Base-by-base conservation (phyloP, 2,329 filamentous ascomycete genomes). In the Domatiomyces catenatus region DNA sequence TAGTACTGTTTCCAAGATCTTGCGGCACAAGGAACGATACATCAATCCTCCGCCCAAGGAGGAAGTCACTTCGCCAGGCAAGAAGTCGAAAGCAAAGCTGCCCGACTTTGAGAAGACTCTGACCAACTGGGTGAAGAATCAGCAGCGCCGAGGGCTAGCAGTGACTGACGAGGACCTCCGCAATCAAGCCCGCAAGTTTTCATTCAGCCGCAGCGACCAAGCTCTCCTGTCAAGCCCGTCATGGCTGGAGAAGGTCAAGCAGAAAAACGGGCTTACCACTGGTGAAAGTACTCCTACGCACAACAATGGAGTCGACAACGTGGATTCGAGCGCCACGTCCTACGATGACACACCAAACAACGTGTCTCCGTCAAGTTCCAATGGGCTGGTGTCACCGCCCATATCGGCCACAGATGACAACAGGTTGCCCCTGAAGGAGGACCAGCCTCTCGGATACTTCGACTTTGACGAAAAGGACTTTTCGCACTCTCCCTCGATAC, bases 1-100 rank as follows among this genome's bases (percentile, higher is more conserved):
- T 66, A 98, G 92, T 71, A 98, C 92, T 47, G 92, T 98, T n/a
- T 98, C 92, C 50, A 98, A 98, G 66, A 92, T 96, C 50, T 69
- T 98, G 57, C 82, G 90, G 49, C 83, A 94, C 62, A 94, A 90
- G 70, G 92, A 98, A 56, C 92, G 93, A 66, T 96, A 94, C 67
- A 76, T 96, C 15, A 84, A 83, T 62, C 80, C 80, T 49, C 56
- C 55, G 47, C 50, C 52, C 8, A 57, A 57, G 50, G 88, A 86
- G 66, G 84, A 81, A 58, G 86, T 75, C 64, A 79, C 76, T 59
- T 90, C 88, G 44, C 85, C 86, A 5, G 77, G 84, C 58, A 94
- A 92, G 66, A 83, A 84, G 58, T 73, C 77, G 51, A 94, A 94
- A 69, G 83, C 85, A 49, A 92, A 90, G 66, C 83, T 79, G 46